phyloP scores from a whole-genome alignment of 495 filamentous ascomycete species.

The Xylaria palmicola region DNA sequence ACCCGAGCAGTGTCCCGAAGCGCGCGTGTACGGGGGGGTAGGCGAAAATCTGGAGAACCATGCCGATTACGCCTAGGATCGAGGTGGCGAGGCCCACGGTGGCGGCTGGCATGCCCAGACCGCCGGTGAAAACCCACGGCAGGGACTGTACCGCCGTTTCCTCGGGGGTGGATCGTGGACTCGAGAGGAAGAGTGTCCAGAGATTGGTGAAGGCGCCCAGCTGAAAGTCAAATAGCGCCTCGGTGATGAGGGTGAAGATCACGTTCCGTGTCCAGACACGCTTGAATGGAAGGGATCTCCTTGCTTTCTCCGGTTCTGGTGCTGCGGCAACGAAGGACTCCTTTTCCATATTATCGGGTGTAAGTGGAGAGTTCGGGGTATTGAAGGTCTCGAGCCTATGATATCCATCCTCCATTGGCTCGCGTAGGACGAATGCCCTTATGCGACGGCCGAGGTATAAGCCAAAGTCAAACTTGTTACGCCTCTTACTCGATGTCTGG shows the following conservation, averaged over 20 bases:
- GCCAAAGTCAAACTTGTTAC: conserved; percentile 42
- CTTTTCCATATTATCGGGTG: conserved; percentile 13
- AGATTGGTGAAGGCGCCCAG: conserved; percentile 80
- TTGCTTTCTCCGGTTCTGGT: conserved; percentile 11
- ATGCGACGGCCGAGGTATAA: conserved; percentile 25
- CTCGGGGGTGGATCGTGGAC: conserved; percentile 62
- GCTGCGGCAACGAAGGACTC: background rate
- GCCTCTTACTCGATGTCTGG: conserved; percentile 43
- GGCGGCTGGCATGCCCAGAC: conserved; percentile 71
- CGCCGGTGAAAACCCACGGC: conserved; percentile 76
- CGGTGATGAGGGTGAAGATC: conserved; percentile 59
- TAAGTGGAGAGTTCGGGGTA: conserved; percentile 13
- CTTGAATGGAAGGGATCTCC: conserved; percentile 60
- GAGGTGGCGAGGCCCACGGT: conserved; percentile 75
- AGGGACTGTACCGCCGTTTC: conserved; percentile 32
- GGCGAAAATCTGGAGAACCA: conserved; percentile 72
- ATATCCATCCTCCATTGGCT: conserved; percentile 17
- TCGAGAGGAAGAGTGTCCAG: conserved; percentile 81
- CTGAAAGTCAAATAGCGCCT: conserved; percentile 71
- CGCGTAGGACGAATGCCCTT: conserved; percentile 9
- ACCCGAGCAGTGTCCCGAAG: conserved; percentile 67
- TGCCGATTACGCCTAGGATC: conserved; percentile 73
- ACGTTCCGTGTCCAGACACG: conserved; percentile 82
- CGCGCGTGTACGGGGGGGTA: conserved; percentile 68
- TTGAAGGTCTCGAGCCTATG: conserved; percentile 22